Base-by-base conservation (phyloP, 2,329 filamentous ascomycete species). In the Aureobasidium sp. region DNA sequence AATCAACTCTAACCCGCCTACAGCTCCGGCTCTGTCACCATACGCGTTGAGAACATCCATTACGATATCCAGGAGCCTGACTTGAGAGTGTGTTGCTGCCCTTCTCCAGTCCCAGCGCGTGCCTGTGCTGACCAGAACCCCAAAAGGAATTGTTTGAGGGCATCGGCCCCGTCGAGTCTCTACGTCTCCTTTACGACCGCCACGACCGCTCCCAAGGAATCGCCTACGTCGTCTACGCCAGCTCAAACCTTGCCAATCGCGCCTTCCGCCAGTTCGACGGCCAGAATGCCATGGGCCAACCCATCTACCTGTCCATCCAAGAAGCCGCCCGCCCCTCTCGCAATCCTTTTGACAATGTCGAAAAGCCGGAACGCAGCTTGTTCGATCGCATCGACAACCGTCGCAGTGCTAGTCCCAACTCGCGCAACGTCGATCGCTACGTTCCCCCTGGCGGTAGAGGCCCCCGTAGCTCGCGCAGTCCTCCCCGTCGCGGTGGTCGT, bases 61-160 rank as follows among this genome's bases (percentile, higher is more conserved):
- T 96, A 95, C 73, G 92, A 96, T 63, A 81, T 96, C 64, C 92
- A 88, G 13, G 85, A 93, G 73, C 85, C 87, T 38, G 92, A 96
- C 70, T 35, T 60, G 37, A 60, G 25, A 25, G 47, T 51, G 19
- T 29, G 46, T 60, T 19, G 4, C 58, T 63, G 55, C 23, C 47
- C 45, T 10, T 15, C 23, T 21, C 17, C 13, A 3, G 35, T 3
- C 23, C 3, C 35, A 6, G 5, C 3, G 3, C 35, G n/a, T 10
- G 29, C 38, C 8, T 15, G 10, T 40, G 15, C 42, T 63, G 25
- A 63, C 43, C 49, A 43, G 19, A 29, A 11, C 1, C 23, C 29
- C 15, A 13, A 15, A 64, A 95, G 90, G 89, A 88, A 65, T 82
- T 96, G 2, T 96, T 96, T 72, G 78, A 77, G 63, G 82, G 85